A percentile compares a stretch with the other conserved stretches of the same genome.
Conservation (phyloP, 345 rosid species). For the Citrus hindsii region DNA sequence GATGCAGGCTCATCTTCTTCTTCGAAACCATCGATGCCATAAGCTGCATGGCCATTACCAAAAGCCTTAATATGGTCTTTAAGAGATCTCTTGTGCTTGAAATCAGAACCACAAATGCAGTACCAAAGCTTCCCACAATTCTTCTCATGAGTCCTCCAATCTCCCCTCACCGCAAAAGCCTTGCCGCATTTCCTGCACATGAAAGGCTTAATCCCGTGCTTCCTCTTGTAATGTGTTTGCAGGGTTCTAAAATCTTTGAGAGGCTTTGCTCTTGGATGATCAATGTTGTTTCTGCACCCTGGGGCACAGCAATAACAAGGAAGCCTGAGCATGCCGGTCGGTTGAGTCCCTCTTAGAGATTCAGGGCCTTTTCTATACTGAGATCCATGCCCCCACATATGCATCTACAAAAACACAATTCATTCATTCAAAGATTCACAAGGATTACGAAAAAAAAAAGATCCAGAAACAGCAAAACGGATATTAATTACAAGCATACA, state of each 20-base stretch:
- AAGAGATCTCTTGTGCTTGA: constrained; percentile 63
- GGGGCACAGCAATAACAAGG: constrained; percentile 71
- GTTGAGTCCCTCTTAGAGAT: constrained; percentile 65
- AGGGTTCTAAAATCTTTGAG: constrained; percentile 70
- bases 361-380: constrained; percentile 62
- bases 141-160: constrained; percentile 78
- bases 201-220: constrained; percentile 69
- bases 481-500: constrained; percentile 4
- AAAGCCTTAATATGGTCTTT: constrained; percentile 59
- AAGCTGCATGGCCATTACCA: constrained; percentile 51
- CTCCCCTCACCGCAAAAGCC: constrained; percentile 66
- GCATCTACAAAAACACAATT: constrained; percentile 35
- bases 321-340: constrained; percentile 66
- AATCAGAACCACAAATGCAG: constrained; percentile 59
- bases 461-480: not conserved
- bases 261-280: constrained; percentile 67
- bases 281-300: constrained; percentile 67
- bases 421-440: not conserved
- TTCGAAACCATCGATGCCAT: constrained; percentile 46
- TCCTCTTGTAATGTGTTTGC: constrained; percentile 73
- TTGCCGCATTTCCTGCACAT: constrained; percentile 76
- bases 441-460: not conserved
- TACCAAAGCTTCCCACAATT: constrained; percentile 70
- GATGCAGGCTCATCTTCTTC: constrained; percentile 60
- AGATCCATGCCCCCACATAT: constrained; percentile 71